Percentiles rank a stretch among this genome's conserved stretches.
Evolutionary conservation across 192 early-diverging fungal species (phyloP).

Genomic region (Mortierella hygrophila): DNA sequence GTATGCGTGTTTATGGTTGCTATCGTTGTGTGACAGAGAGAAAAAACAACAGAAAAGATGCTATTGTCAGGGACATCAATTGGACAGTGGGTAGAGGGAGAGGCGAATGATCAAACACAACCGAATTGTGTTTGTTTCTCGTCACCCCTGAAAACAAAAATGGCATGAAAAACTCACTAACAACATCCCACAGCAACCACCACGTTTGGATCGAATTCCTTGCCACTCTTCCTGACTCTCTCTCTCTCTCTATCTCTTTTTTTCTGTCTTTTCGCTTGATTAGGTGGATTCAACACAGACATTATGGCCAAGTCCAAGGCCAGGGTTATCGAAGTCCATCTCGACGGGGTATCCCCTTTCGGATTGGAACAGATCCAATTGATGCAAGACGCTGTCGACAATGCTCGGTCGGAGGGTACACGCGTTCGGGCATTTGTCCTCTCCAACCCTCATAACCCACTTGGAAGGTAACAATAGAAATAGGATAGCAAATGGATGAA

Average conservation of each 20-base stretch:
- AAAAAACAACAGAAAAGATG: neutral
- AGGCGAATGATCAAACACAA: neutral
- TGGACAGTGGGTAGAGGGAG: neutral
- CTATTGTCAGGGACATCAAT: neutral
- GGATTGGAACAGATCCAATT: constrained; percentile 48
- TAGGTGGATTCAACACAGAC: constrained; percentile 74
- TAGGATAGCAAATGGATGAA: neutral
- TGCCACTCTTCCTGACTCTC: neutral
- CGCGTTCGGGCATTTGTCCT: constrained; percentile 72
- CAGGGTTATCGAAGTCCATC: constrained; percentile 63
- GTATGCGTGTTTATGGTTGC: neutral
- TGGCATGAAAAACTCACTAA: neutral
- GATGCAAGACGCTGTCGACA: constrained; percentile 65
- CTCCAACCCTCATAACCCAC: constrained; percentile 82
- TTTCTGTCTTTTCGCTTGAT: neutral
- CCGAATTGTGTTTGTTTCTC: neutral
- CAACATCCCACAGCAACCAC: neutral
- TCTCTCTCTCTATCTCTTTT: neutral
- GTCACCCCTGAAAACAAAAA: neutral
- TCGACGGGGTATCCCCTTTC: constrained; percentile 57
- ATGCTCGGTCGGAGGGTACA: constrained; percentile 54
- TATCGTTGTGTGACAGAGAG: neutral
- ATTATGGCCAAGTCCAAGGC: constrained; percentile 64
- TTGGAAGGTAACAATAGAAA: constrained; percentile 63
- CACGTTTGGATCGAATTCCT: neutral